Conservation (phyloP, 495 filamentous ascomycete genomes). For the Neurospora sp. region DNA sequence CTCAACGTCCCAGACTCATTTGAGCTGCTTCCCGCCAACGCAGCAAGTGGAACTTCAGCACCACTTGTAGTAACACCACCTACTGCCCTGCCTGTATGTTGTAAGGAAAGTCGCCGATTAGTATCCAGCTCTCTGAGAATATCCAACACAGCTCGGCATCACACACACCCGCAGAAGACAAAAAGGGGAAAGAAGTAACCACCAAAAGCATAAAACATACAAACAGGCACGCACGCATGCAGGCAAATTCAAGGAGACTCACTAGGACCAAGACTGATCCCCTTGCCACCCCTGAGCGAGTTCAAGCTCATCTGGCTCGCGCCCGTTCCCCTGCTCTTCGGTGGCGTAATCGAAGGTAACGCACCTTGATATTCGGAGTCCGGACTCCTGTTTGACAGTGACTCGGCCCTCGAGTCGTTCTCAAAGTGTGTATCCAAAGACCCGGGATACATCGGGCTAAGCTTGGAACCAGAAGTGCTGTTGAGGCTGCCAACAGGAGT, state of each 20-base stretch:
- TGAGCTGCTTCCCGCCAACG: constrained; percentile 5
- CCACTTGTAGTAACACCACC: constrained; percentile 12
- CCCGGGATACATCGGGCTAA: not conserved
- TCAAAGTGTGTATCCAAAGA: not conserved
- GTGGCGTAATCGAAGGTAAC: not conserved
- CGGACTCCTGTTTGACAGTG: not conserved
- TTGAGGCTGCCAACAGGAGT: not conserved
- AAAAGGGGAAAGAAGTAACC: not conserved
- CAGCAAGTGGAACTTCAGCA: constrained; percentile 1
- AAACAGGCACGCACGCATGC: not conserved
- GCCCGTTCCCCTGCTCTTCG: constrained; percentile 9
- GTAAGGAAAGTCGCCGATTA: not conserved
- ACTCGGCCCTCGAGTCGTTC: not conserved
- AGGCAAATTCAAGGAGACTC: constrained; percentile 1
- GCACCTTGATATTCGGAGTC: not conserved
- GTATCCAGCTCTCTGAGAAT: not conserved
- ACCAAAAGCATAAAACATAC: not conserved
- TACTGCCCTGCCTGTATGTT: constrained; percentile 8
- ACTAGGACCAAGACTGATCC: constrained; percentile 28
- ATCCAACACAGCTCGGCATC: not conserved
- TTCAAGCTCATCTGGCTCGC: constrained; percentile 15
- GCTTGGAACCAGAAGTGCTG: not conserved
- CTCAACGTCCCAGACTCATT: constrained; percentile 1
- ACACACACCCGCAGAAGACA: not conserved
- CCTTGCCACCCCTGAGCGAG: constrained; percentile 18